Conservation (phyloP, 2,329 filamentous ascomycete genomes). For the Arachnopeziza araneosa region DNA sequence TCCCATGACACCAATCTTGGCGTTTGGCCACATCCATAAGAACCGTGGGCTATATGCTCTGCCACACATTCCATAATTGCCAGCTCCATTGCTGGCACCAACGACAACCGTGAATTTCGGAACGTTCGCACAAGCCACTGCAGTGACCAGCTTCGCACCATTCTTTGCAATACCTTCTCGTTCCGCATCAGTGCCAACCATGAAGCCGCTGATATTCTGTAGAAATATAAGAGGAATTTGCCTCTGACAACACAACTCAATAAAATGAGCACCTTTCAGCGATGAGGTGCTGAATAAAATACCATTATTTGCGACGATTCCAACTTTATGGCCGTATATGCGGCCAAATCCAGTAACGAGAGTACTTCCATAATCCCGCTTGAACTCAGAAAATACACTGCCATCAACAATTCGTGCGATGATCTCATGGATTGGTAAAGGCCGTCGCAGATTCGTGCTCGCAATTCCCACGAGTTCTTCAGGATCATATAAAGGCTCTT, state of each 20-base stretch:
- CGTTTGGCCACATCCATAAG: conserved; percentile 96
- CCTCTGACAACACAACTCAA: conserved; percentile 87
- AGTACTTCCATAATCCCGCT: conserved; percentile 81
- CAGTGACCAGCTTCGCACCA: conserved; percentile 92
- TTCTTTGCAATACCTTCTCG: conserved; percentile 96
- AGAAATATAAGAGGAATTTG: conserved; percentile 87
- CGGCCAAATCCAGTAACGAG: conserved; percentile 87
- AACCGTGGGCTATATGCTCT: conserved; percentile 88
- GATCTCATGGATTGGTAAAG: conserved; percentile 80
- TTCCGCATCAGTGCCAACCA: conserved; percentile 92
- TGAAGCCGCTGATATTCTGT: conserved; percentile 97
- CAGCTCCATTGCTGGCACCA: conserved; percentile 87
- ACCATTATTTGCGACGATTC: conserved; percentile 93
- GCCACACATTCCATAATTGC: conserved; percentile 98
- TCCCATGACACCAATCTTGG: conserved; percentile 95
- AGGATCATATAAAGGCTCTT: conserved; percentile 75
- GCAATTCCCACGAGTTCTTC: conserved; percentile 83
- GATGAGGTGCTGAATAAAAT: conserved; percentile 87
- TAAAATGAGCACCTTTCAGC: conserved; percentile 93
- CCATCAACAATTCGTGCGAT: conserved; percentile 92
- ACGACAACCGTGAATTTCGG: conserved; percentile 97
- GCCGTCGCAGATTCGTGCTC: conserved; percentile 80
- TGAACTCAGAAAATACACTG: conserved; percentile 89
- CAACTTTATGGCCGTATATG: conserved; percentile 86
- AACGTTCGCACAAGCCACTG: conserved; percentile 87